These are phyloP conservation scores for Spizellomyces punctatus DNA, from an alignment of 192 early-diverging fungal genomes.

Conservation along the genomic window DNA sequence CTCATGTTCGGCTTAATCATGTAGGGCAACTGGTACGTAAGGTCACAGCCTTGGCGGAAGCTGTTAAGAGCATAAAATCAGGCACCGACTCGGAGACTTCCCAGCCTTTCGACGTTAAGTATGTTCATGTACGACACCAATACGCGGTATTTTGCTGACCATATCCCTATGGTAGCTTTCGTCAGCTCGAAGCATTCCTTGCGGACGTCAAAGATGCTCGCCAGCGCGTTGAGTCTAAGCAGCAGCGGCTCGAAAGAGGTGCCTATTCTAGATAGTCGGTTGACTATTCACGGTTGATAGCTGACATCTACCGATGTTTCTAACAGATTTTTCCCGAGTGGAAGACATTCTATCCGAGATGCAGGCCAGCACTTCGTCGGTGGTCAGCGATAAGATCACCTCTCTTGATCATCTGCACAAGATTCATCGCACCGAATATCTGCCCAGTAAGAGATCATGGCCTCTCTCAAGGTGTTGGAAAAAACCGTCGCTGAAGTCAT, in stretches of 20 bases:
- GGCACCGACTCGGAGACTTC: constrained; percentile 38
- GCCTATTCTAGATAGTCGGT: background rate
- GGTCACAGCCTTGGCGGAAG: constrained; percentile 23
- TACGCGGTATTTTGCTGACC: too few relatives aligned
- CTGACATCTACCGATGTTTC: background rate
- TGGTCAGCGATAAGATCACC: constrained; percentile 28
- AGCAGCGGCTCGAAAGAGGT: constrained; percentile 33
- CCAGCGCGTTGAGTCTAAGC: constrained; percentile 13
- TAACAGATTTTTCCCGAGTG: constrained; percentile 31
- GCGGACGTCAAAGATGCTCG: constrained; percentile 18
- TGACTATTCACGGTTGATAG: background rate
- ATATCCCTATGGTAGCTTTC: background rate
- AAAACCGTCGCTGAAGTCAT: too few relatives aligned
- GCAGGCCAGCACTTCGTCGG: background rate
- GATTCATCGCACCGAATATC: constrained; percentile 45
- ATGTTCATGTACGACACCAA: too few relatives aligned
- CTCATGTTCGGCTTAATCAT: background rate
- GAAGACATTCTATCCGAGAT: constrained; percentile 36
- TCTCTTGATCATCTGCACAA: constrained; percentile 41
- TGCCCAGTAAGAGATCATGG: constrained; percentile 11
- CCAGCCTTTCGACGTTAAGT: constrained; percentile 32
- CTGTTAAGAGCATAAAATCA: constrained; percentile 28
- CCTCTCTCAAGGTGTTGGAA: too few relatives aligned
- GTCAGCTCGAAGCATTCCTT: background rate
- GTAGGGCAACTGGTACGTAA: constrained; percentile 36